Base-by-base conservation (phyloP, 2,329 filamentous ascomycete genomes). In the Aspergillus sp. region DNA sequence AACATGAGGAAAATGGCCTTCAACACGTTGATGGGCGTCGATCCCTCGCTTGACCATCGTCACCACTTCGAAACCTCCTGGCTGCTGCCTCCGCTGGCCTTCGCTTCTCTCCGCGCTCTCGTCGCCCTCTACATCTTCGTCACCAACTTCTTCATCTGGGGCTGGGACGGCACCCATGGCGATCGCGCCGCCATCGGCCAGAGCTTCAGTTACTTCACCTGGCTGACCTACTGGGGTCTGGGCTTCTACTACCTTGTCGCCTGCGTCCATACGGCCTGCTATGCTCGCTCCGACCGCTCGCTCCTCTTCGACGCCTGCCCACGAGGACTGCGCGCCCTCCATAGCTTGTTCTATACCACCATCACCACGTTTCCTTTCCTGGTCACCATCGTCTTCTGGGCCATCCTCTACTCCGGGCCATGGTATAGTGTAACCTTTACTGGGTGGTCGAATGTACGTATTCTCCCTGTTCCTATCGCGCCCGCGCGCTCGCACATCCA, bases 131-230 rank as follows among this genome's bases (percentile, higher is more conserved):
- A 94, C 78, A 83, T 85, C 63, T 90, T 95, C 75, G 77, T 82
- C 24, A 86, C 86, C 12, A 82, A 89, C 59, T 82, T 95, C 77
- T 85, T 88, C 80, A 84, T 85, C 71, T 85, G 92, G 71, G 87
- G 81, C 61, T 90, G 84, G 81, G 77, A 85, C 61, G 87, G 86
- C 69, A 77, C 80, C n/a, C 81, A 85, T 71, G 72, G 75, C 36
- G 63, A 82, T 52, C 82, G 81, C 70, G 64, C 70, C 36, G 70
- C 69, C 1, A 83, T 85, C 26, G 77, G 80, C 55, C 75, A 80
- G 50, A 83, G 82, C 50, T 95, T 96, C 79, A 91, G 87, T 68
- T 96, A 86, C 81, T 96, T 96, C 80, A 96, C 92, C 29, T 81
- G 87, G 69, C 80, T 95, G 59, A 91, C 89, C 10, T 95, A 89